phyloP scores from a whole-genome alignment of 2,329 filamentous ascomycete species.

The Pyrenophora seminiperda region DNA sequence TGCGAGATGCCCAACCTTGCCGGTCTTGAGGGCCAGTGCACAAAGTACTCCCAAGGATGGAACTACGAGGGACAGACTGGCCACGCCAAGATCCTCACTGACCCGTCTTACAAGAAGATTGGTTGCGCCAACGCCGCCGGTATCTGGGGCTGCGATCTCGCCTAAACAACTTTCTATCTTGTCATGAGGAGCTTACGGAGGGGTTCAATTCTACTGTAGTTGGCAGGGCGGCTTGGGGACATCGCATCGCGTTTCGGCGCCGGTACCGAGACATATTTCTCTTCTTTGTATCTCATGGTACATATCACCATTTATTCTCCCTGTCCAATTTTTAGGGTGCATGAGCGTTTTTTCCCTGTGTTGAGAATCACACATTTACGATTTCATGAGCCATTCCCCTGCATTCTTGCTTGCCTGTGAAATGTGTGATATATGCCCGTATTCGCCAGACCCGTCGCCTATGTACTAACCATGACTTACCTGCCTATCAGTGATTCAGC shows the following conservation, averaged over 20 bases:
- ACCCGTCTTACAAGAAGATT: conserved; percentile 35
- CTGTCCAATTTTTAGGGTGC: conserved; percentile 8
- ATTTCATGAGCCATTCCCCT: conserved; percentile 13
- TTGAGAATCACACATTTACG: conserved; percentile 16
- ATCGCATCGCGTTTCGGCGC: conserved; percentile 15
- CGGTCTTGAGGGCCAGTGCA: conserved; percentile 36
- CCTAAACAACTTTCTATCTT: conserved; percentile 19
- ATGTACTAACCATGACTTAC: not conserved
- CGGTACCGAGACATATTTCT: conserved; percentile 19
- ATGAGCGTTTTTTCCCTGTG: conserved; percentile 9
- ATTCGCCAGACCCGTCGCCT: not conserved
- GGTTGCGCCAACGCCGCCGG: conserved; percentile 30
- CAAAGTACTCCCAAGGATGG: conserved; percentile 33
- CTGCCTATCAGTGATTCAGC: not conserved
- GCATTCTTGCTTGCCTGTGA: conserved; percentile 1
- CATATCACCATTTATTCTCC: conserved; percentile 17
- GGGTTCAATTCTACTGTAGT: conserved; percentile 9
- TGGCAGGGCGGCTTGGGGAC: conserved; percentile 21
- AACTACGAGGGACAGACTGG: conserved; percentile 38
- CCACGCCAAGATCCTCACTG: conserved; percentile 41
- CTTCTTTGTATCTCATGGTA: conserved; percentile 24
- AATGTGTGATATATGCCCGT: not conserved
- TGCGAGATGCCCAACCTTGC: conserved; percentile 39
- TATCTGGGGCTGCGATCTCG: conserved; percentile 44
- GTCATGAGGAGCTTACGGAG: not conserved